These are phyloP conservation scores for Mallotus japonicus DNA, from an alignment of 441 rosid genomes.

Conservation along the genomic window DNA sequence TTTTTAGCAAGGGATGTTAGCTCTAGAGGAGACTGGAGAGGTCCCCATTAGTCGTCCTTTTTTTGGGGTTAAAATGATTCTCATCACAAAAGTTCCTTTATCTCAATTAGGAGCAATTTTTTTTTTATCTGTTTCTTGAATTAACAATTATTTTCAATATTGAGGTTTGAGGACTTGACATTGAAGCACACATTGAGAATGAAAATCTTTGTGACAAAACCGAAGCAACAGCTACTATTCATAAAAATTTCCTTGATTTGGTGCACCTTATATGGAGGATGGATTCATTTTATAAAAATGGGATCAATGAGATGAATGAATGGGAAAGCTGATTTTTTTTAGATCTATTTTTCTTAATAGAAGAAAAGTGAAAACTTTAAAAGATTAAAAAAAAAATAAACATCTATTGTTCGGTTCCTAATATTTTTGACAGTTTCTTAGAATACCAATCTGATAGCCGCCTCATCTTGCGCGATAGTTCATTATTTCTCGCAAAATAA, in stretches of 20 bases:
- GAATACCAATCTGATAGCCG: slow-evolving; percentile 61
- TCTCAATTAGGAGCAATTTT: neutral
- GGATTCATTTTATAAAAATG: slow-evolving; percentile 16
- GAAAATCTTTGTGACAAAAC: too few species aligned
- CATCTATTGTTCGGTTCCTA: slow-evolving; percentile 15
- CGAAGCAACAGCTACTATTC: slow-evolving; percentile 32
- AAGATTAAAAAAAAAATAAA: neutral
- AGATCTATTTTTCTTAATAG: too few species aligned
- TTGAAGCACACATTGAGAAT: too few species aligned
- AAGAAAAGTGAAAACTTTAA: neutral
- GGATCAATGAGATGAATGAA: neutral
- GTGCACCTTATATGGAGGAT: neutral
- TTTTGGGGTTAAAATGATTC: too few species aligned
- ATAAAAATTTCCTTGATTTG: slow-evolving; percentile 35
- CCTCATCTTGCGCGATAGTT: slow-evolving; percentile 47
- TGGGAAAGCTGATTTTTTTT: neutral
- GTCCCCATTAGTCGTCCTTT: too few species aligned
- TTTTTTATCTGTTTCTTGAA: neutral
- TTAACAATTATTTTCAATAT: too few species aligned
- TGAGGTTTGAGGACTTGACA: too few species aligned
- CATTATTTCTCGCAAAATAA: slow-evolving; percentile 41
- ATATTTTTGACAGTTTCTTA: slow-evolving; percentile 43
- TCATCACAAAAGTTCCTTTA: too few species aligned
- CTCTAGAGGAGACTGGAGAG: too few species aligned
- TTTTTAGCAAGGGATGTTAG: too few species aligned